These are phyloP conservation scores for Lachnellula subtilissima DNA, from an alignment of 2,329 filamentous ascomycete genomes.

Conservation along the genomic window DNA sequence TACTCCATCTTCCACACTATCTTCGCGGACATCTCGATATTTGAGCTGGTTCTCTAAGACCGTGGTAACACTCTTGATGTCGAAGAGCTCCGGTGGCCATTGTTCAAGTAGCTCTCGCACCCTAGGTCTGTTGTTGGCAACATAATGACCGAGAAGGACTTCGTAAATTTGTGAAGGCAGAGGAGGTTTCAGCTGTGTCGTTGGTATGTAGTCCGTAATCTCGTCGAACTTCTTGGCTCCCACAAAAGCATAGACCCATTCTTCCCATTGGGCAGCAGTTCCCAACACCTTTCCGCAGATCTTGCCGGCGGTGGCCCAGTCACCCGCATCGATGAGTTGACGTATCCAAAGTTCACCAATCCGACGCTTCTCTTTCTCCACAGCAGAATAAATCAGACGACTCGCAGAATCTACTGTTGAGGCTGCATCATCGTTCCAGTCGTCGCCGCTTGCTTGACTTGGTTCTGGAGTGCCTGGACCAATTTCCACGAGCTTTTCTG, in stretches of 20 bases:
- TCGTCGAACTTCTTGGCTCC: constrained; percentile 83
- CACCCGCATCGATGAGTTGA: constrained; percentile 67
- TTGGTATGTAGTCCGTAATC: constrained; percentile 79
- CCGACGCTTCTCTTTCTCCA: constrained; percentile 81
- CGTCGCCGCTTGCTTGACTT: constrained; percentile 38
- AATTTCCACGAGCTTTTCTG: constrained; percentile 38
- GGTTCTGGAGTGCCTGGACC: constrained; percentile 38
- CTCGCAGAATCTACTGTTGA: constrained; percentile 59
- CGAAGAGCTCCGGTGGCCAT: constrained; percentile 83
- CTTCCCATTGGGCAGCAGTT: constrained; percentile 80
- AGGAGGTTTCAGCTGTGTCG: constrained; percentile 69
- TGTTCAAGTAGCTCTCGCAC: constrained; percentile 75
- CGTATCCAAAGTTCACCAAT: constrained; percentile 93
- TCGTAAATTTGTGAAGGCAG: constrained; percentile 83
- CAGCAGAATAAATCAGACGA: constrained; percentile 55
- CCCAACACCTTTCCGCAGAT: constrained; percentile 79
- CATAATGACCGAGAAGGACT: constrained; percentile 82
- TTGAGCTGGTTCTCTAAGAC: constrained; percentile 79
- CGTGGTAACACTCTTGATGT: constrained; percentile 69
- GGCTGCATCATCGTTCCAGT: constrained; percentile 72
- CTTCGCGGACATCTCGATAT: constrained; percentile 68
- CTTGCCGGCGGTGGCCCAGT: constrained; percentile 75
- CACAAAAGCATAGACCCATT: constrained; percentile 92
- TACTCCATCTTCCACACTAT: constrained; percentile 69
- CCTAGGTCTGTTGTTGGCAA: constrained; percentile 67